phyloP scores from a whole-genome alignment of 2,329 filamentous ascomycete species.

The Endothia cerciana region DNA sequence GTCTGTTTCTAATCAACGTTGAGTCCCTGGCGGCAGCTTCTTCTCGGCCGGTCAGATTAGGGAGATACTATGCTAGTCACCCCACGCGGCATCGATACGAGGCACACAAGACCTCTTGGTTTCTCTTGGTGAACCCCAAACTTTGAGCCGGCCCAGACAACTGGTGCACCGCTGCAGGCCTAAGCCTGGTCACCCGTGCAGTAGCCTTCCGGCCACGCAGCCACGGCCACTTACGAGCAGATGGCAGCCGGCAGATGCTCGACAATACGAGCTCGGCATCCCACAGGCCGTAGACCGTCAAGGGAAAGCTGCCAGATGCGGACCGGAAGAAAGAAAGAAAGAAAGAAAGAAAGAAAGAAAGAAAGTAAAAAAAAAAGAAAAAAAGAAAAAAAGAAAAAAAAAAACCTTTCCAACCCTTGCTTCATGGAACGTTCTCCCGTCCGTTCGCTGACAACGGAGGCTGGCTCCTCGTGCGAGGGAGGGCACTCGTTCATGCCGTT shows the following conservation, averaged over 20 bases:
- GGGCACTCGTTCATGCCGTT: not conserved
- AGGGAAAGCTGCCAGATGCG: not conserved
- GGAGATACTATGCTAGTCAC: too few relatives aligned
- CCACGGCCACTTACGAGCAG: not conserved
- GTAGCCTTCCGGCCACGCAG: slow-evolving; percentile 13
- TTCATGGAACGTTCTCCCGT: not conserved
- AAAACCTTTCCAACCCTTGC: too few relatives aligned
- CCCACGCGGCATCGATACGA: slow-evolving; percentile 21
- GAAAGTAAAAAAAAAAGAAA: too few relatives aligned
- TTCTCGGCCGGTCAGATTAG: not conserved
- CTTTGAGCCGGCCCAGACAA: not conserved
- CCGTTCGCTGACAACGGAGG: not conserved
- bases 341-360: too few relatives aligned
- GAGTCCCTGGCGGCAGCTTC: not conserved
- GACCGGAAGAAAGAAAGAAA: not conserved
- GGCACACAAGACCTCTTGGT: slow-evolving; percentile 16
- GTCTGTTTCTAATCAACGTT: not conserved
- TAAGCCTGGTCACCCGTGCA: slow-evolving; percentile 4
- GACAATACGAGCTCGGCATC: not conserved
- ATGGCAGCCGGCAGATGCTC: not conserved
- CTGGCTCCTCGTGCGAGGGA: not conserved
- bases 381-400: too few relatives aligned
- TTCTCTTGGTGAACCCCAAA: not conserved
- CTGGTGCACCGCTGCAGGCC: not conserved
- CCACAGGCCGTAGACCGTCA: not conserved